Evolutionary conservation across 345 rosid genomes (phyloP), one percentile per base, ranked within the genome.

Genomic region (Gossypium sturtianum): DNA sequence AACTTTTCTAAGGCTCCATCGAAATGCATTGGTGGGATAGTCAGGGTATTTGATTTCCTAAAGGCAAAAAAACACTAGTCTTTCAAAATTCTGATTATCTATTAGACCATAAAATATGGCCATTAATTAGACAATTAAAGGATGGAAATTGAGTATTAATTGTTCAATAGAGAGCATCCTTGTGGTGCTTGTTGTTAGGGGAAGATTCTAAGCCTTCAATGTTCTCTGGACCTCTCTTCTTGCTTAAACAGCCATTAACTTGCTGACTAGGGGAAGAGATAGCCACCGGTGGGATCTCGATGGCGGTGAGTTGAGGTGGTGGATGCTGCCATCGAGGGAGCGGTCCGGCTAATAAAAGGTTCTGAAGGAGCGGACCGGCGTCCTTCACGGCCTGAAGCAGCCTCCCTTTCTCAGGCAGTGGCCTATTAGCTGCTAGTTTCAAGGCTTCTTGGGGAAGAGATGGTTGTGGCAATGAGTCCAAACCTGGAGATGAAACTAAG

Each of bases 251-350:
- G 44, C 71, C 45, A 15, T 13, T 73, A 27, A 61, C 64, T 4
- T 74, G 78, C 12, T 70, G 77, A 2, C 60, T 25, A 7, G 86
- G 76, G 27, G 89, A 79, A 62, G 90, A 83, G 75, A 88, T 84
- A 71, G 81, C 75, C 45, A 89, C 86, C 0, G 90, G 93, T 20
- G 95, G 93, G 25, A 90, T 90, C 48, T 90, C 89, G 38, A 87
- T 75, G 78, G 85, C 72, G 83, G 86, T 76, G 1, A 90, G 78
- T 43, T 80, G 85, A 2, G 95, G 95, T 5, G 96, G 96, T 0
- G 96, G 96, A 72, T 87, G 89, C 63, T 87, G 90, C 96, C 96
- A 90, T 54, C 83, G 93, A 66, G 96, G 96, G 22, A 90, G 90
- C 15, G 90, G 91, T 27, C 96, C 96, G 0, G 96, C 96, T 71